Base-by-base conservation (phyloP, 192 early-diverging fungal genomes). In the Geranomyces michiganensis region DNA sequence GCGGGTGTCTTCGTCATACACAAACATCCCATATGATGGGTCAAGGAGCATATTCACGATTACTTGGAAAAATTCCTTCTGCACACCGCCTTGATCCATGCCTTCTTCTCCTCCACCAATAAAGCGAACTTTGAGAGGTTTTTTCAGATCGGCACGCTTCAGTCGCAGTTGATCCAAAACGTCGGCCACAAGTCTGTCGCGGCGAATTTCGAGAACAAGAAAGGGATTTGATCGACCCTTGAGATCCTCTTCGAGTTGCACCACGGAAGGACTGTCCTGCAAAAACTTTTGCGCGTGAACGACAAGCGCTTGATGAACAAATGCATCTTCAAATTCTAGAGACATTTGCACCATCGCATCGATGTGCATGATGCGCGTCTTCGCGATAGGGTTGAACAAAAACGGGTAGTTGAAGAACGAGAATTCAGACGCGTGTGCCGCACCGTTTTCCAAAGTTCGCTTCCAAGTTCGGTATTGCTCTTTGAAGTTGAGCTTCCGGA, bases 51-150 rank as follows among this genome's bases (percentile, higher is more conserved):
- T 77, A 22, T 84, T 83, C 33, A 96, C 74, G 46, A 98, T 65
- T 22, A 90, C 84, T 48, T 92, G 90, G 73, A 96, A 95, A 76
- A 94, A 93, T 78, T 98, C 96, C 78, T 98, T 98, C 46, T 95
- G 94, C 19, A 98, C 94, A 31, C 96, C 96, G 65, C 96, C 96
- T 83, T 94, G 92, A 68, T 98, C 96, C 83, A 93, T 89, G 9
- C 94, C 96, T 74, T 94, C 91, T 69, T 98, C 96, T 26, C 94
- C 94, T 45, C 92, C 90, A 21, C 88, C 90, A 0, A 94, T 86
- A 80, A 96, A 98, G 49, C 87, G 85, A 27, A 95, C 90, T 68
- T 92, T 92, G 29, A 94, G 82, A 2, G 92, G 92, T 41, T 92
- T 92, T 68, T 93, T 92, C 6, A 93, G 70, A 61, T 91, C 91